Conservation (phyloP, 2,329 filamentous ascomycete species). For the Epichloe uncinata region DNA sequence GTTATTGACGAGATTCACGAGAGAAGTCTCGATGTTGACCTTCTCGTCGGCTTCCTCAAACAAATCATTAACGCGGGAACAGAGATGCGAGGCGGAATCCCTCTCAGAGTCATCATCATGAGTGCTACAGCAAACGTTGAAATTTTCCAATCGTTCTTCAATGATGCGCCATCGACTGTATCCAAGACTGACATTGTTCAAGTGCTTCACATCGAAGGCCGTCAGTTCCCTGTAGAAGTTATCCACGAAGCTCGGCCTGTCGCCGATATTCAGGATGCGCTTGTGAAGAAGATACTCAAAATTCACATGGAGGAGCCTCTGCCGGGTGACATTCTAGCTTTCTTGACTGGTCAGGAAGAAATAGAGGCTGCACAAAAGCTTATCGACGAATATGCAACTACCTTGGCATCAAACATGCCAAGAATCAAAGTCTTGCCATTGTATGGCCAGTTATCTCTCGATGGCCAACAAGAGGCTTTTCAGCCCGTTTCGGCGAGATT, state of each 20-base stretch:
- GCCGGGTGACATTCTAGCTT: slow-evolving; percentile 89
- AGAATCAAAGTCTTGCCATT: slow-evolving; percentile 63
- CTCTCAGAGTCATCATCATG: slow-evolving; percentile 88
- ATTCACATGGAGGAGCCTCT: slow-evolving; percentile 79
- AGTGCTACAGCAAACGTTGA: slow-evolving; percentile 90
- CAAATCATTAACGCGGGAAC: slow-evolving; percentile 54
- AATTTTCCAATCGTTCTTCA: slow-evolving; percentile 64
- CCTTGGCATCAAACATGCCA: slow-evolving; percentile 61
- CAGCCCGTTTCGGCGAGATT: slow-evolving; percentile 54
- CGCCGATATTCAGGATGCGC: slow-evolving; percentile 67
- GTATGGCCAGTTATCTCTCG: slow-evolving; percentile 80
- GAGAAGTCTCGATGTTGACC: slow-evolving; percentile 83
- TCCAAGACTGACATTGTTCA: slow-evolving; percentile 15
- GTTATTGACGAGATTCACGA: slow-evolving; percentile 97
- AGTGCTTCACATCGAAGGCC: slow-evolving; percentile 61
- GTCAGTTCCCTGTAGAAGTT: slow-evolving; percentile 74
- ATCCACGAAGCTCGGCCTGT: slow-evolving; percentile 62
- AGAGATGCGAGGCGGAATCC: slow-evolving; percentile 53
- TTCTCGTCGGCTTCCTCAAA: slow-evolving; percentile 78
- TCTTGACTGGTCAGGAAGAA: slow-evolving; percentile 84
- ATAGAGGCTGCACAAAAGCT: slow-evolving; percentile 72
- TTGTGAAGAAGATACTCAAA: slow-evolving; percentile 71
- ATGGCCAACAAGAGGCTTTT: slow-evolving; percentile 79
- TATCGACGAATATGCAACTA: slow-evolving; percentile 64
- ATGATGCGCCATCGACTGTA: slow-evolving; percentile 13